Percentiles rank a stretch among this genome's conserved stretches.
phyloP scores from a whole-genome alignment of 306 rosid genomes.

The Quercus rubra region DNA sequence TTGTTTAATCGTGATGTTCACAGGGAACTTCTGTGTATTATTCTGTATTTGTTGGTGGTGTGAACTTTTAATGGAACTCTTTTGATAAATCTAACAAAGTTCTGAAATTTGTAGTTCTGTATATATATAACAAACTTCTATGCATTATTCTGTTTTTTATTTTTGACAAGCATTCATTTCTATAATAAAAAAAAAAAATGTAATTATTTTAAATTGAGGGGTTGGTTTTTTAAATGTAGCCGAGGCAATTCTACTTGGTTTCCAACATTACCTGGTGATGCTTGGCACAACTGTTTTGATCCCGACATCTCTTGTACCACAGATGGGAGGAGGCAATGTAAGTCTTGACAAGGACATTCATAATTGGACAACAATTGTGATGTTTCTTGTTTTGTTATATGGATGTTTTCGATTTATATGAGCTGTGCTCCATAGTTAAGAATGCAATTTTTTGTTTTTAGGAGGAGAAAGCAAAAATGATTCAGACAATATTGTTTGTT shows the following conservation, averaged over 20 bases:
- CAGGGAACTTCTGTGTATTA: not conserved
- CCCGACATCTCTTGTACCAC: slow-evolving; percentile 87
- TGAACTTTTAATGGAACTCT: not conserved
- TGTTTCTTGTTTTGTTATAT: slow-evolving; percentile 14
- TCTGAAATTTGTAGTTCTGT: too few species aligned
- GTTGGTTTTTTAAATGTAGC: slow-evolving; percentile 50
- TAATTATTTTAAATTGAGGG: slow-evolving; percentile 10
- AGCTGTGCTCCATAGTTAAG: slow-evolving; percentile 17
- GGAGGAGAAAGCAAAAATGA: slow-evolving; percentile 95
- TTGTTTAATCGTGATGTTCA: not conserved
- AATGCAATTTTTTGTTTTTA: slow-evolving; percentile 22
- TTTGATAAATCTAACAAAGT: not conserved
- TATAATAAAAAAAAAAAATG: not conserved
- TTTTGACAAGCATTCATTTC: not conserved
- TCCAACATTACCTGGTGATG: slow-evolving; percentile 98
- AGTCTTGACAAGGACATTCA: slow-evolving; percentile 19
- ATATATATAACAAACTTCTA: too few species aligned
- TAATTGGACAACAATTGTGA: not conserved
- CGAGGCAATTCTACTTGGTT: slow-evolving; percentile 94
- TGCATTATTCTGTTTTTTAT: not conserved
- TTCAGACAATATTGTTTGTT: slow-evolving; percentile 79
- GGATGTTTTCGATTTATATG: not conserved
- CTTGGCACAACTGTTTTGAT: slow-evolving; percentile 93
- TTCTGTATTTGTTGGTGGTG: not conserved
- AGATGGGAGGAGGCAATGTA: slow-evolving; percentile 99